Conservation (phyloP, 345 rosid species). For the Nephelium lappaceum region DNA sequence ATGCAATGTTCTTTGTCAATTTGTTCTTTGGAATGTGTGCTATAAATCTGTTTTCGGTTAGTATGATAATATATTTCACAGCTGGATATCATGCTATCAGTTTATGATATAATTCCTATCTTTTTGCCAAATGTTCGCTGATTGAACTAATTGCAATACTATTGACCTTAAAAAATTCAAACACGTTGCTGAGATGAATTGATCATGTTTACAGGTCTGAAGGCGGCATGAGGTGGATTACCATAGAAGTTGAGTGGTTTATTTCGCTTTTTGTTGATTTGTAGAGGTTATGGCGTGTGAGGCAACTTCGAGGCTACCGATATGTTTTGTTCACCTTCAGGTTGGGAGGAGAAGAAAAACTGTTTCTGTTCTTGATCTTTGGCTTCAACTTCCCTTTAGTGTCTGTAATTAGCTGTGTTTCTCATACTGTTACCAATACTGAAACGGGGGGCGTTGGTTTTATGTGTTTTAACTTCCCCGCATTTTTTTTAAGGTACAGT, state of each 20-base stretch:
- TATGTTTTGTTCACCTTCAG: not conserved
- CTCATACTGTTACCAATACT: not conserved
- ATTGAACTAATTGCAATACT: not conserved
- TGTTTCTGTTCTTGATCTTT: not conserved
- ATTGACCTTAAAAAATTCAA: not conserved
- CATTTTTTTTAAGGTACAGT: not conserved
- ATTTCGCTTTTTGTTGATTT: not conserved
- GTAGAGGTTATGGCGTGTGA: not conserved
- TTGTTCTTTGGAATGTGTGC: not conserved
- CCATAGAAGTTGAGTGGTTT: not conserved
- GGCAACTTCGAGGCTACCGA: not conserved
- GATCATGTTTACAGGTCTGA: constrained; percentile 15
- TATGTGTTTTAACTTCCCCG: not conserved
- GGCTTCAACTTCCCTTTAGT: constrained; percentile 7
- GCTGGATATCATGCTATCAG: not conserved
- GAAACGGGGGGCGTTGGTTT: not conserved
- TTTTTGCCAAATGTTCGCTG: not conserved
- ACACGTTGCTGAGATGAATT: not conserved
- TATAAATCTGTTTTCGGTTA: not conserved
- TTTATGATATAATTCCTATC: not conserved
- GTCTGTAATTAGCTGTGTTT: constrained; percentile 13
- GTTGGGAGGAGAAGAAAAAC: not conserved
- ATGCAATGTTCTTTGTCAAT: not conserved
- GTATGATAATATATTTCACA: not conserved
- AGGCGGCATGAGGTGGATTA: not conserved